These are phyloP conservation scores for Globisporangium paddicum DNA, from an alignment of 352 stramenopile species.

Conservation along the genomic window DNA sequence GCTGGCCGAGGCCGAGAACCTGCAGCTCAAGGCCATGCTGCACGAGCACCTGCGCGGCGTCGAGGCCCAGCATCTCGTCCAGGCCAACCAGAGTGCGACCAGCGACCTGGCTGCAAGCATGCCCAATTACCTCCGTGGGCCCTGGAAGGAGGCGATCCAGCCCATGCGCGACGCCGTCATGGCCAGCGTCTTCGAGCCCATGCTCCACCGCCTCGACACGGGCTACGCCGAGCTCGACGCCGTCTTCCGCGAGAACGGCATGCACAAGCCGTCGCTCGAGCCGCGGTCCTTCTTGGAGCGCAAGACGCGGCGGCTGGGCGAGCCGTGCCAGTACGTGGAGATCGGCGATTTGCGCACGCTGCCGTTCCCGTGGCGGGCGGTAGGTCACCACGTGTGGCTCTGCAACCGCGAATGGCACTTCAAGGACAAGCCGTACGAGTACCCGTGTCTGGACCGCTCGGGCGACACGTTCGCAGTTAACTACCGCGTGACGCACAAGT, in stretches of 20 bases:
- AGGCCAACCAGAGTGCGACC: background rate
- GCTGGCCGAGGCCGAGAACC: conserved; percentile 4
- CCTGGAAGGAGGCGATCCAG: background rate
- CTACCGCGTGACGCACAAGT: conserved; percentile 1
- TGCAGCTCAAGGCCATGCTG: conserved; percentile 11
- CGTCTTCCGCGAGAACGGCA: conserved; percentile 5
- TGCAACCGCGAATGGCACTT: background rate
- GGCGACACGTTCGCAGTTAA: conserved; percentile 11
- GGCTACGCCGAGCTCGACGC: conserved; percentile 2
- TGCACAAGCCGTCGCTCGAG: background rate
- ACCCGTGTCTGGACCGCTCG: background rate
- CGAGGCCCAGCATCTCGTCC: background rate
- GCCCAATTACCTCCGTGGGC: conserved; percentile 2
- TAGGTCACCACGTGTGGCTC: background rate
- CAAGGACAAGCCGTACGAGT: conserved; percentile 8
- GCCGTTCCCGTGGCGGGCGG: background rate
- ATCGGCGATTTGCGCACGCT: background rate
- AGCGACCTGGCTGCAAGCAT: background rate
- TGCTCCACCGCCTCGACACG: background rate
- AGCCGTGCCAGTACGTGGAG: conserved; percentile 4
- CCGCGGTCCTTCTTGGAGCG: background rate
- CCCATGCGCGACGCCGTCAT: background rate
- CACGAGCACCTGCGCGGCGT: background rate
- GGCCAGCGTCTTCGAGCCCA: background rate
- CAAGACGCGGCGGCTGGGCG: background rate